Evolutionary conservation across 176 grass and related monocot genomes (phyloP), one percentile per base, ranked within the genome.

Genomic region (Zoysia pacifica): DNA sequence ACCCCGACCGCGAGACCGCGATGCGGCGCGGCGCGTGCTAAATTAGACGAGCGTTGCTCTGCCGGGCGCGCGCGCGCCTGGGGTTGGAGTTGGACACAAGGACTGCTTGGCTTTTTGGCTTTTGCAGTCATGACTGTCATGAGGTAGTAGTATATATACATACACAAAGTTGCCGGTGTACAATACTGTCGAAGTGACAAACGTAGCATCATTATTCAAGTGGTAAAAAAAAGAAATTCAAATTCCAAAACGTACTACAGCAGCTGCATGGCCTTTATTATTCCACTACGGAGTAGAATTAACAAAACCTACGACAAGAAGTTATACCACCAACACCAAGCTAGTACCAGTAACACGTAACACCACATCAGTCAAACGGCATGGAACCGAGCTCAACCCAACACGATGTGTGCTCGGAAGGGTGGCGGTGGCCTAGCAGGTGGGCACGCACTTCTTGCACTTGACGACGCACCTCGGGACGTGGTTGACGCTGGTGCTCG

Each of bases 371-470:
- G 5, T 41, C 46, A 75, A 14, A 40, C 60, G 48, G 35, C 48
- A 66, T 8, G 64, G 18, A 77, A 19, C 28, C n/a, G 62, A 39
- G 20, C 56, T 60, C 28, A 13, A 62, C 60, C 35, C 28, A 4
- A 36, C 28, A 28, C 28, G 28, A 28, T 28, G 28, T 28, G 28
- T 1, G 61, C 61, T 36, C 61, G 61, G 28, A 49, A 48, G 48
- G 1, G 10, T 9, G 7, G 9, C 1, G 48, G 6, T 2, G 0
- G n/a, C 70, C 83, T 94, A 94, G 89, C 92, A 94, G 79, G 89
- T 94, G 70, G 92, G 92, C 83, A 89, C 87, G 86, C 92, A 94
- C 72, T 95, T 95, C 83, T 69, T 90, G 90, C 93, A 95, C 87
- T 87, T 83, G 52, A 92, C 81, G 60, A 90, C 82, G 87, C 93